phyloP scores from a whole-genome alignment of 176 grass and related monocot genomes.

The Triticum dicoccoides region DNA sequence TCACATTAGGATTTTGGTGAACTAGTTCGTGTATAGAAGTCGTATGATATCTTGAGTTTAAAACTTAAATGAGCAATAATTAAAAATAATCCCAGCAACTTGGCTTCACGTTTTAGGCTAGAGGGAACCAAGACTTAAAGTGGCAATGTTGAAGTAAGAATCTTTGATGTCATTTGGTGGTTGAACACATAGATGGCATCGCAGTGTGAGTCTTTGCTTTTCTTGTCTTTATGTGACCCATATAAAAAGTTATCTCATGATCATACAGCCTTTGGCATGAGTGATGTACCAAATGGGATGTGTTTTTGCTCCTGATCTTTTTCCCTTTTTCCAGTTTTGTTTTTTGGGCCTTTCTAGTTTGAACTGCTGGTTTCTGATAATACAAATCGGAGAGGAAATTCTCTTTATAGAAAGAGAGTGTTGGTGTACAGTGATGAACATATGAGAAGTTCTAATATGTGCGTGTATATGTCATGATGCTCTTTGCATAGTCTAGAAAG shows the following conservation, averaged over 20 bases:
- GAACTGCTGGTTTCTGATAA: background rate
- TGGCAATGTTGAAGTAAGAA: background rate
- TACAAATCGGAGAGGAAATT: background rate
- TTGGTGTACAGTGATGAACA: background rate
- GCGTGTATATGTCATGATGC: too few relatives aligned
- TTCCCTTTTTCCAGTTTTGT: background rate
- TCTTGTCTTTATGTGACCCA: slow-evolving; percentile 18
- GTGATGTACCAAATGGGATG: background rate
- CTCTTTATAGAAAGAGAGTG: background rate
- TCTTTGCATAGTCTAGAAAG: background rate
- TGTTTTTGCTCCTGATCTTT: background rate
- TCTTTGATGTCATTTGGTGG: background rate
- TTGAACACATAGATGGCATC: too few relatives aligned
- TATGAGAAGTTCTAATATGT: background rate
- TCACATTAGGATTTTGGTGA: background rate
- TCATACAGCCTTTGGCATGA: background rate
- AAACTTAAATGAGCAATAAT: background rate
- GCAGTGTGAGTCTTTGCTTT: background rate
- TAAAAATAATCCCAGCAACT: background rate
- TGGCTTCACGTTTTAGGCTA: background rate
- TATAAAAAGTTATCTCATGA: background rate
- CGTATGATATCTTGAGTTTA: background rate
- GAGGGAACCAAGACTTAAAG: background rate
- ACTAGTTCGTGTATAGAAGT: background rate
- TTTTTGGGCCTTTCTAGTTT: background rate